Conservation (phyloP, 2,329 filamentous ascomycete genomes). For the Pseudofabraea citricarpa region DNA sequence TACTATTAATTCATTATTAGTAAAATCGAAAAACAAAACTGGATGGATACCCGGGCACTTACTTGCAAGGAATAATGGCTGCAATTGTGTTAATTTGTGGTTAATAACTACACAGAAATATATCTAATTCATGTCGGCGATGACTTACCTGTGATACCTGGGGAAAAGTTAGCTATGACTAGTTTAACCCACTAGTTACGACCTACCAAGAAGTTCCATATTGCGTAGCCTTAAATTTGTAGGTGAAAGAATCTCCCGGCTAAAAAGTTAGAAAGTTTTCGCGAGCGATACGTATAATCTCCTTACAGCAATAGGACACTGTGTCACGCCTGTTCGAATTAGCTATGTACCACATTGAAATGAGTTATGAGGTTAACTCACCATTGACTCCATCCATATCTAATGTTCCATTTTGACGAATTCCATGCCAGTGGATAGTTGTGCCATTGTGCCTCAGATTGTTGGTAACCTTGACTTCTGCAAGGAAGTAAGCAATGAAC, state of each 20-base stretch:
- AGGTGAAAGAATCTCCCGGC: constrained; percentile 6
- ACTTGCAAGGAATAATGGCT: constrained; percentile 2
- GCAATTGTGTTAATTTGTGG: too few species aligned
- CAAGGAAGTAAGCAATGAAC: too few species aligned
- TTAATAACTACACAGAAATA: too few species aligned
- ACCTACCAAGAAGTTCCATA: constrained; percentile 9
- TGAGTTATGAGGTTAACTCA: too few species aligned
- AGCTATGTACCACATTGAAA: too few species aligned
- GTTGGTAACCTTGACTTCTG: constrained; percentile 8
- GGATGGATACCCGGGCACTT: too few species aligned
- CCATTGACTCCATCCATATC: constrained; percentile 36
- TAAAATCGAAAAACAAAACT: too few species aligned
- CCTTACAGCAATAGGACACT: constrained; percentile 35
- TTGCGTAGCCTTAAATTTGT: constrained; percentile 2
- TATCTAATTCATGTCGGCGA: too few species aligned
- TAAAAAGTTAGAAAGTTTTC: too few species aligned
- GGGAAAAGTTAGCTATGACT: constrained; percentile 5
- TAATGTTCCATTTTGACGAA: constrained; percentile 29
- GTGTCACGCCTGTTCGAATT: constrained; percentile 17
- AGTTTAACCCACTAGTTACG: too few species aligned
- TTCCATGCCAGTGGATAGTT: constrained; percentile 43
- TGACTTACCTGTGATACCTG: not conserved
- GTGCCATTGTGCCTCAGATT: constrained; percentile 34
- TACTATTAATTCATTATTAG: too few species aligned
- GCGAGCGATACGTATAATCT: too few species aligned